Conservation (phyloP, 257 asterid species). For the Marsdenia floribunda region DNA sequence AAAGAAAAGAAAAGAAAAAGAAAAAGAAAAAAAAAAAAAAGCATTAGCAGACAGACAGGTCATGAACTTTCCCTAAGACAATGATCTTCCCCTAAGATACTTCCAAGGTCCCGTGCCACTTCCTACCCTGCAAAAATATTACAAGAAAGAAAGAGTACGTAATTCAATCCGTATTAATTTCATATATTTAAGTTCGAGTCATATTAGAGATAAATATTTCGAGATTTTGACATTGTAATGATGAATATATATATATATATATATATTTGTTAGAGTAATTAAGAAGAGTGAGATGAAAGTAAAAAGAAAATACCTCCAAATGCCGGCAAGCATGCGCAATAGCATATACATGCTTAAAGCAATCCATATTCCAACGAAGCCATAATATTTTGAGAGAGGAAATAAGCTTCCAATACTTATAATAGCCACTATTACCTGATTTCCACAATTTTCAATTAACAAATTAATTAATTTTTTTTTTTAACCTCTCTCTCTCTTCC, state of each 20-base stretch:
- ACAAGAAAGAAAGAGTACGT: not conserved
- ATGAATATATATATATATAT: no score
- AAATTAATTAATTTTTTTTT: no score
- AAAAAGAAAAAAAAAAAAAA: no score
- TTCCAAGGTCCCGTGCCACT: conserved; percentile 89
- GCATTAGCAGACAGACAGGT: not conserved
- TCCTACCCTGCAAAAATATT: conserved; percentile 58
- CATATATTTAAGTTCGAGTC: no score
- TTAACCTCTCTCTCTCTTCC: no score
- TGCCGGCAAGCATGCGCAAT: conserved; percentile 58
- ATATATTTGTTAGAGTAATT: no score
- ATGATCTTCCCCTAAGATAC: conserved; percentile 38
- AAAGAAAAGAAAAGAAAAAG: no score
- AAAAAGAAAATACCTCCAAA: no score
- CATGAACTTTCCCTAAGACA: not conserved
- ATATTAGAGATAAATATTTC: no score
- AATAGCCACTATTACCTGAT: conserved; percentile 60
- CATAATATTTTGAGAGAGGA: conserved; percentile 39
- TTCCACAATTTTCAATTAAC: not conserved
- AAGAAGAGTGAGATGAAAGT: no score
- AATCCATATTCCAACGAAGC: conserved; percentile 65
- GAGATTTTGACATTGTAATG: no score
- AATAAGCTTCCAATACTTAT: conserved; percentile 48
- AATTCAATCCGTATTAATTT: no score
- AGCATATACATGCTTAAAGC: conserved; percentile 63